Percentiles rank a stretch among this genome's conserved stretches.
Evolutionary conservation across 257 asterid species (phyloP).

Genomic region (Ehretia macrophylla): DNA sequence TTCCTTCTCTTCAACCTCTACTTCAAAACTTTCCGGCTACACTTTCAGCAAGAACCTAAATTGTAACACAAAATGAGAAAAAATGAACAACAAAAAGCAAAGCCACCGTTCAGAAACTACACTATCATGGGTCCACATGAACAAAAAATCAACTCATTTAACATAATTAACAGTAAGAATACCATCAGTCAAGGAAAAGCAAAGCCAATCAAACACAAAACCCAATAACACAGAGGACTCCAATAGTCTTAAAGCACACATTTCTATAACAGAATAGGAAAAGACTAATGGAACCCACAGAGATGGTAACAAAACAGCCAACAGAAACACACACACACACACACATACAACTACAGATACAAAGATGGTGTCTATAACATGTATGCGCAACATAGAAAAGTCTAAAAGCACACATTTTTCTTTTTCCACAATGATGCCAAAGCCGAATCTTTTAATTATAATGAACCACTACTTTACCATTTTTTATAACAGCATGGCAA

Average conservation of each 20-base stretch:
- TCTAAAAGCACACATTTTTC: too few species aligned
- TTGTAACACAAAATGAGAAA: slow-evolving; percentile 9
- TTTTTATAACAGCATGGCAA: too few species aligned
- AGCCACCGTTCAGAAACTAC: slow-evolving; percentile 12
- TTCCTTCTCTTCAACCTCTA: slow-evolving; percentile 8
- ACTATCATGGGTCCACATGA: slow-evolving; percentile 6
- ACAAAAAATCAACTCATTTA: slow-evolving; percentile 7
- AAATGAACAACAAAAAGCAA: slow-evolving; percentile 1
- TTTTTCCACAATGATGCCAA: too few species aligned
- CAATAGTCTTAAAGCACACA: slow-evolving; percentile 45
- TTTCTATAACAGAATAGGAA: too few species aligned
- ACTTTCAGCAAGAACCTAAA: slow-evolving; percentile 16
- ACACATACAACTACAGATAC: too few species aligned
- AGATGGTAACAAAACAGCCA: neutral
- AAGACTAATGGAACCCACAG: too few species aligned
- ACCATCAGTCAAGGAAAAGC: slow-evolving; percentile 23
- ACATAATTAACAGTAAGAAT: neutral
- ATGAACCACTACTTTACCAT: too few species aligned
- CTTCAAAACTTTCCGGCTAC: neutral
- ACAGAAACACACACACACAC: neutral
- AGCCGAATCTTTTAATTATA: too few species aligned
- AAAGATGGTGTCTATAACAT: too few species aligned
- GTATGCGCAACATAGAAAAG: too few species aligned
- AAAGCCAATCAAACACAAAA: slow-evolving; percentile 42
- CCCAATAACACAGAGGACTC: slow-evolving; percentile 29